Conservation (phyloP, 2,329 filamentous ascomycete species). For the Hymenoscyphus linearis region DNA sequence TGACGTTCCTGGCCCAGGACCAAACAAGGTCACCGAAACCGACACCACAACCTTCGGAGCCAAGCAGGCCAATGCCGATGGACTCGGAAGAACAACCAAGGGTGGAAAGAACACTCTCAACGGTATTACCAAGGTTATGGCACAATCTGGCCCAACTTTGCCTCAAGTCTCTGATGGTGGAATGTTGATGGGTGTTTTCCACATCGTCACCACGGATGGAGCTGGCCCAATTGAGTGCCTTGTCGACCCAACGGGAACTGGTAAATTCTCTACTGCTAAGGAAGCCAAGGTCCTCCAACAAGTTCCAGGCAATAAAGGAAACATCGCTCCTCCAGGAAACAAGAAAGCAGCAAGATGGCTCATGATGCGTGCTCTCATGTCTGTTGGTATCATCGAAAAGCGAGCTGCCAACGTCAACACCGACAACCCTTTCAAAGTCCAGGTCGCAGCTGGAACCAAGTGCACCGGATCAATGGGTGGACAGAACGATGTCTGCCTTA, state of each 20-base stretch:
- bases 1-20: constrained; percentile 37
- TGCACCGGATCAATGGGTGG: constrained; percentile 58
- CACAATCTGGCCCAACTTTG: constrained; percentile 47
- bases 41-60: constrained; percentile 48
- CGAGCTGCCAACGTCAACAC: constrained; percentile 31
- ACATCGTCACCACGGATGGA: constrained; percentile 63
- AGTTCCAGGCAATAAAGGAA: constrained; percentile 41
- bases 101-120: constrained; percentile 50
- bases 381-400: constrained; percentile 26
- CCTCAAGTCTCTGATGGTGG: constrained; percentile 57
- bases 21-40: constrained; percentile 39
- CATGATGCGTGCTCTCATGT: constrained; percentile 25
- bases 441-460: constrained; percentile 41
- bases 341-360: constrained; percentile 6
- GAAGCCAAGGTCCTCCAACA: constrained; percentile 50
- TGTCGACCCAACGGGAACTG: constrained; percentile 57
- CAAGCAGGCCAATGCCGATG: constrained; percentile 44
- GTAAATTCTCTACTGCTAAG: constrained; percentile 40
- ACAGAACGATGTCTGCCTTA: constrained; percentile 55
- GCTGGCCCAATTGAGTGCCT: constrained; percentile 53
- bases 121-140: constrained; percentile 53
- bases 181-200: constrained; percentile 54
- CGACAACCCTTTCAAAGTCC: constrained; percentile 40
- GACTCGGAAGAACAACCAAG: constrained; percentile 53
- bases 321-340: constrained; percentile 30